phyloP scores from a whole-genome alignment of 345 rosid species.

The Euclidium syriacum region DNA sequence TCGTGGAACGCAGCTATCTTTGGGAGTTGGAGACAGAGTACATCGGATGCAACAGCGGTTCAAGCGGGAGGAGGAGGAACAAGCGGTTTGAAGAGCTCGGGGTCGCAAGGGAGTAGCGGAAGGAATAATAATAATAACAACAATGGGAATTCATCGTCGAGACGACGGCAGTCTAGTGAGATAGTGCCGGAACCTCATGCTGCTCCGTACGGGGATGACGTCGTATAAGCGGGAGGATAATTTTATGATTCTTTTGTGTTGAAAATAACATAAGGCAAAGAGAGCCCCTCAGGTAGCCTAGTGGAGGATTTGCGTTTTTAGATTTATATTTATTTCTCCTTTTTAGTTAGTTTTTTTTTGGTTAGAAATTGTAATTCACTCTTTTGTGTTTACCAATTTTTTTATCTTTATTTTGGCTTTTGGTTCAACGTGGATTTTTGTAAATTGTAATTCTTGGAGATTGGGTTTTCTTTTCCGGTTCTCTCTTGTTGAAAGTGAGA shows the following conservation, averaged over 20 bases:
- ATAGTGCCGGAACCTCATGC: conserved; percentile 75
- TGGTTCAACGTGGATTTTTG: conserved; percentile 9
- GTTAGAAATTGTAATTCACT: conserved; percentile 12
- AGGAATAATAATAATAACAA: conserved; percentile 41
- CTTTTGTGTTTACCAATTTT: background rate
- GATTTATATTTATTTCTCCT: background rate
- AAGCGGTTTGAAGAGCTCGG: conserved; percentile 62
- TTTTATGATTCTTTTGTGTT: conserved; percentile 48
- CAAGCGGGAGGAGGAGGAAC: conserved; percentile 41
- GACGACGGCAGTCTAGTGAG: conserved; percentile 69
- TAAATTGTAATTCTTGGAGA: conserved; percentile 28
- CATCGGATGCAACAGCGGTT: conserved; percentile 68
- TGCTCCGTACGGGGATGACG: conserved; percentile 34
- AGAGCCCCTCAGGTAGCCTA: conserved; percentile 23
- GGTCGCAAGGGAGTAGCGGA: conserved; percentile 77
- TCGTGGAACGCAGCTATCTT: conserved; percentile 94
- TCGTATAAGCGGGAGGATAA: conserved; percentile 40
- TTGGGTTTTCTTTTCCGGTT: conserved; percentile 2
- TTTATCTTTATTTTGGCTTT: background rate
- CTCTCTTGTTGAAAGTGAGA: conserved; percentile 12
- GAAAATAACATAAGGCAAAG: conserved; percentile 31
- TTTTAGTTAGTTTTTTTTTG: background rate
- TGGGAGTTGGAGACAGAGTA: conserved; percentile 93
- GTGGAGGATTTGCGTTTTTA: background rate
- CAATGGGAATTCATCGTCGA: conserved; percentile 67